A percentile compares a stretch with the other conserved stretches of the same genome.
Evolutionary conservation across 2,329 filamentous ascomycete genomes (phyloP).

Genomic region (Sporothrix mexicana): DNA sequence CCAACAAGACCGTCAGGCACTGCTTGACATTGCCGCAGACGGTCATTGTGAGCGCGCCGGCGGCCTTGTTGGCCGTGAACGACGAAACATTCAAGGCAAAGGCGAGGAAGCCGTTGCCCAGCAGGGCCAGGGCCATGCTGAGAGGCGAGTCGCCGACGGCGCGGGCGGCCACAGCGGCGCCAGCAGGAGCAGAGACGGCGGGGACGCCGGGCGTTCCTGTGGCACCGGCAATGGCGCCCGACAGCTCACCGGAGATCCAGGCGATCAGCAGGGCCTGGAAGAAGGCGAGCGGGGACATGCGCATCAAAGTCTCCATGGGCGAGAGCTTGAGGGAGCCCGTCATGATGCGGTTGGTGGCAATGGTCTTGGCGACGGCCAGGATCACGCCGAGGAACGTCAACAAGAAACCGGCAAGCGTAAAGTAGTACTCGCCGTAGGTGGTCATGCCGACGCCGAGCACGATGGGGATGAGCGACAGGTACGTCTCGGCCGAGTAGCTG

Average conservation of each 20-base stretch:
- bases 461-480: conserved; percentile 64
- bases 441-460: conserved; percentile 64
- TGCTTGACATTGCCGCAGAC: conserved; percentile 66
- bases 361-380: conserved; percentile 62
- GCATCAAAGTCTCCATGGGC: conserved; percentile 65
- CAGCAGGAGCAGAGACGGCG: not conserved
- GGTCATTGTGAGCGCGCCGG: conserved; percentile 64
- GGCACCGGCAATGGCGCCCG: conserved; percentile 40
- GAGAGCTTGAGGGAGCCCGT: conserved; percentile 64
- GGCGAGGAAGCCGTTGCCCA: conserved; percentile 60
- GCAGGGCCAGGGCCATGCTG: conserved; percentile 48
- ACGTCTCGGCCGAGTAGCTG: conserved; percentile 62
- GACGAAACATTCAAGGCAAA: conserved; percentile 63
- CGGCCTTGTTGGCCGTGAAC: conserved; percentile 63
- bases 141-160: conserved; percentile 34
- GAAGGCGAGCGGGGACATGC: conserved; percentile 66
- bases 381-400: conserved; percentile 60
- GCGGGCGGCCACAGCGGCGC: not conserved
- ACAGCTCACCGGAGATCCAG: conserved; percentile 58
- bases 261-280: conserved; percentile 61
- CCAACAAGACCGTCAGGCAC: conserved; percentile 60
- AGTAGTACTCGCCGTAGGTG: conserved; percentile 66
- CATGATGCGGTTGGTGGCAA: conserved; percentile 69
- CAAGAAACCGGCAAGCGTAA: conserved; percentile 62
- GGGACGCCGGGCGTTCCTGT: not conserved